Conservation (phyloP, 75 land plant genomes). For the Sequoia sempervirens region DNA sequence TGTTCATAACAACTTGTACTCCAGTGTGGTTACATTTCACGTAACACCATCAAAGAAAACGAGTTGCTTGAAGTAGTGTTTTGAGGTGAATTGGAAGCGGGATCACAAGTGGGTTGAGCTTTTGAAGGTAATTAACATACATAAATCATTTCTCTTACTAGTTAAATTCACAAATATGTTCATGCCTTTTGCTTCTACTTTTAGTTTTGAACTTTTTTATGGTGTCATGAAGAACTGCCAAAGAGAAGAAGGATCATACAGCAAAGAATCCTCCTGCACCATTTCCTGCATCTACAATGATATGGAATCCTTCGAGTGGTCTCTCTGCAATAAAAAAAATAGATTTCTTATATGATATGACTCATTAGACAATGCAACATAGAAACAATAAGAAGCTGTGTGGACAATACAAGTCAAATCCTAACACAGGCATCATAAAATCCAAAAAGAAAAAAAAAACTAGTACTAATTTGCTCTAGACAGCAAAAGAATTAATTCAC, state of each 20-base stretch:
- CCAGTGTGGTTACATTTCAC: too few relatives aligned
- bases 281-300: constrained; percentile 97
- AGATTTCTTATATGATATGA: not conserved
- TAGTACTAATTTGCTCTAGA: not conserved
- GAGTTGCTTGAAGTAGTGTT: too few relatives aligned
- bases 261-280: constrained; percentile 98
- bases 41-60: too few relatives aligned
- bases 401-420: not conserved
- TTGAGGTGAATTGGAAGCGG: not conserved
- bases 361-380: not conserved
- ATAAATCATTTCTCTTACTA: not conserved
- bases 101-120: not conserved
- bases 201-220: not conserved
- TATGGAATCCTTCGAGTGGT: constrained; percentile 95
- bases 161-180: not conserved
- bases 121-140: not conserved
- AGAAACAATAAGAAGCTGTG: not conserved
- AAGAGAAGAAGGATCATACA: constrained; percentile 33
- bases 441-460: not conserved
- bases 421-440: not conserved
- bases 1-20: too few relatives aligned
- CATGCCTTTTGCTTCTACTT: not conserved
- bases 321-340: constrained; percentile 51
- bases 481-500: not conserved
- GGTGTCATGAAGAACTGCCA: not conserved